phyloP scores from a whole-genome alignment of 2,329 filamentous ascomycete species.

The Emydomyces testavorans region DNA sequence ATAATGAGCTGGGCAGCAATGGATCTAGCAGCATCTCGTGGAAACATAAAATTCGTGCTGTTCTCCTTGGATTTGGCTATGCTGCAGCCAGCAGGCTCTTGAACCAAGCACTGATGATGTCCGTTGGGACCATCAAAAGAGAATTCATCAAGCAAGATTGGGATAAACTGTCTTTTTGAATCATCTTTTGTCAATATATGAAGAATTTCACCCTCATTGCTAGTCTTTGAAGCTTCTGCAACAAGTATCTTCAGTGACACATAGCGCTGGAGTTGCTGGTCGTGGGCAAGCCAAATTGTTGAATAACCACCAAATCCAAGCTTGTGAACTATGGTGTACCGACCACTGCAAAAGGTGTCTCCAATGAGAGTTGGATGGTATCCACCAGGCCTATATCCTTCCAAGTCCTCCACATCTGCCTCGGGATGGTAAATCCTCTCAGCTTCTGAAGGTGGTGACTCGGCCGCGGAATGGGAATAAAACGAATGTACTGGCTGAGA shows the following conservation, averaged over 20 bases:
- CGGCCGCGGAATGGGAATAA: slow-evolving; percentile 9
- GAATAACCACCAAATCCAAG: slow-evolving; percentile 14
- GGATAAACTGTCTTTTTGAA: slow-evolving; percentile 8
- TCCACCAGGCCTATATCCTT: slow-evolving; percentile 24
- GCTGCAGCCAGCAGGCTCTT: slow-evolving; percentile 15
- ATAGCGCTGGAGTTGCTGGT: slow-evolving; percentile 15
- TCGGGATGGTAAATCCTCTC: slow-evolving; percentile 13
- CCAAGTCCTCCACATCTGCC: slow-evolving; percentile 18
- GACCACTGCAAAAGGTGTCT: slow-evolving; percentile 14
- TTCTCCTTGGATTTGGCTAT: slow-evolving; percentile 16
- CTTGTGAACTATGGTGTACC: slow-evolving; percentile 17
- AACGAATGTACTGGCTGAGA: slow-evolving; percentile 1
- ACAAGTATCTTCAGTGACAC: slow-evolving; percentile 19
- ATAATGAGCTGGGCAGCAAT: slow-evolving; percentile 18
- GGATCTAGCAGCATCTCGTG: slow-evolving; percentile 17
- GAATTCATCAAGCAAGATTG: slow-evolving; percentile 13
- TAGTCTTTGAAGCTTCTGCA: slow-evolving; percentile 11
- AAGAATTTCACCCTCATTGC: slow-evolving; percentile 13
- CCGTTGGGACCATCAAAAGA: slow-evolving; percentile 16
- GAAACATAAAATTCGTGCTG: slow-evolving; percentile 18
- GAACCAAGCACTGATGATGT: slow-evolving; percentile 15
- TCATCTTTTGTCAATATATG: slow-evolving; percentile 9
- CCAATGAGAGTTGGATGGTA: slow-evolving; percentile 27
- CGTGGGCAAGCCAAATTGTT: slow-evolving; percentile 14
- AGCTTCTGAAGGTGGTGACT: slow-evolving; percentile 3